Base-by-base conservation (phyloP, 345 rosid species). In the Fremontodendron californicum region DNA sequence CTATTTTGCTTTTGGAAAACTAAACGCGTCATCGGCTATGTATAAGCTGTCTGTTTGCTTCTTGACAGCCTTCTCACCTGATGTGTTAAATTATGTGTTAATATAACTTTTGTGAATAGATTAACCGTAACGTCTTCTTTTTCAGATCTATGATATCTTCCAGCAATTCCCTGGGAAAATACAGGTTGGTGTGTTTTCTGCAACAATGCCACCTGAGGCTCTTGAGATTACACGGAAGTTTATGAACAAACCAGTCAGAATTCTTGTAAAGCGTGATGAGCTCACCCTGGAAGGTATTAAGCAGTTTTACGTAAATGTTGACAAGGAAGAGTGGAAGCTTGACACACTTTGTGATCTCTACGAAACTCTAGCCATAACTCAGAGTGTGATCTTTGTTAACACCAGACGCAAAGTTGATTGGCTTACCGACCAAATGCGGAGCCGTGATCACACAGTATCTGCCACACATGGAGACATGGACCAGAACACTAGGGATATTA, bases 191-290 rank as follows among this genome's bases (percentile, higher is more conserved):
- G 90, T 88, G 5, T 85, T 87, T 86, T 88, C 90, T 27, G 87
- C 90, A 2, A 88, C 92, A 4, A 88, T 88, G 91, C 89, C 91
- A 5, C 91, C 89, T 2, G 89, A 86, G 55, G 89, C 89, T 46
- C 86, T 86, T 1, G 88, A 88, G 76, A 86, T 88, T 66, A 86
- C 88, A 0, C 69, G 85, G 73, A 88, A 88, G 42, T 83, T 88
- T 61, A 86, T 88, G 89, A 85, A 82, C 85, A 83, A 85, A 54
- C 91, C 91, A 3, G 86, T 87, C 51, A 79, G 87, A 74, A 87
- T 87, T 73, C 77, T 88, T 25, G 90, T 87, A 77, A 85, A 88
- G 66, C 86, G 85, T 55, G 91, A 88, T 13, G 88, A 88, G 84
- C 88, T 86, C 9, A 85, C 91, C 2, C 85, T 87, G 0, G 88